A percentile compares a stretch with the other conserved stretches of the same genome.
Evolutionary conservation across 345 rosid species (phyloP).

Genomic region (Eucalyptus camaldulensis): DNA sequence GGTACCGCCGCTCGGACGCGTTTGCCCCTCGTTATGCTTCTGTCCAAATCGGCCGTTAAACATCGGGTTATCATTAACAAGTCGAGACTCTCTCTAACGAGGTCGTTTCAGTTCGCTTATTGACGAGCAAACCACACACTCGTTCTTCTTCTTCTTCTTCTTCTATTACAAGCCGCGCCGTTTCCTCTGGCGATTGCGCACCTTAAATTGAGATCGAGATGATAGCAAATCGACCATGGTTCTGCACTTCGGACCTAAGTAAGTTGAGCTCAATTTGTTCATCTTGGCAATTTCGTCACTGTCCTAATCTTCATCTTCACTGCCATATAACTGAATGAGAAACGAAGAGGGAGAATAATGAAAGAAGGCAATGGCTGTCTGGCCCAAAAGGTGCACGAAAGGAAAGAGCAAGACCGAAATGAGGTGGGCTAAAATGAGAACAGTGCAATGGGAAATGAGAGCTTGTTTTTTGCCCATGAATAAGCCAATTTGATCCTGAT

Average conservation of each 20-base stretch:
- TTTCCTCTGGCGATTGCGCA: rapidly evolving
- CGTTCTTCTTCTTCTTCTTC: too few species aligned
- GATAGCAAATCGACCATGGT: not conserved
- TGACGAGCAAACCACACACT: not conserved
- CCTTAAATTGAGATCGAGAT: not conserved
- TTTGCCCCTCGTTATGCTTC: not conserved
- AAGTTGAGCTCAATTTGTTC: not conserved
- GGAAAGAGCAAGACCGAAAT: not conserved
- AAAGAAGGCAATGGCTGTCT: not conserved
- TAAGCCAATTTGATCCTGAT: not conserved
- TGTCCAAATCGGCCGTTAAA: not conserved
- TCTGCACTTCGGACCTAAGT: not conserved
- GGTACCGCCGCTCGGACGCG: not conserved
- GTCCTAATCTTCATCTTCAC: not conserved
- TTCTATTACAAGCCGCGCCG: rapidly evolving
- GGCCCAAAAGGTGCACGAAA: not conserved
- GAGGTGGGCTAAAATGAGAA: not conserved
- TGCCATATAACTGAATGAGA: not conserved
- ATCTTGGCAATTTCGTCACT: not conserved
- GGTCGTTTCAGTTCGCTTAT: not conserved
- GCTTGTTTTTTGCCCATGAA: not conserved
- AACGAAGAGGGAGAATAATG: not conserved
- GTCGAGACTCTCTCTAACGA: not conserved
- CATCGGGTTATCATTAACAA: not conserved
- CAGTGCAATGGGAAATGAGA: not conserved